These are phyloP conservation scores for Ceratocystis alfenasii DNA, from an alignment of 2,329 filamentous ascomycete species.

Conservation along the genomic window DNA sequence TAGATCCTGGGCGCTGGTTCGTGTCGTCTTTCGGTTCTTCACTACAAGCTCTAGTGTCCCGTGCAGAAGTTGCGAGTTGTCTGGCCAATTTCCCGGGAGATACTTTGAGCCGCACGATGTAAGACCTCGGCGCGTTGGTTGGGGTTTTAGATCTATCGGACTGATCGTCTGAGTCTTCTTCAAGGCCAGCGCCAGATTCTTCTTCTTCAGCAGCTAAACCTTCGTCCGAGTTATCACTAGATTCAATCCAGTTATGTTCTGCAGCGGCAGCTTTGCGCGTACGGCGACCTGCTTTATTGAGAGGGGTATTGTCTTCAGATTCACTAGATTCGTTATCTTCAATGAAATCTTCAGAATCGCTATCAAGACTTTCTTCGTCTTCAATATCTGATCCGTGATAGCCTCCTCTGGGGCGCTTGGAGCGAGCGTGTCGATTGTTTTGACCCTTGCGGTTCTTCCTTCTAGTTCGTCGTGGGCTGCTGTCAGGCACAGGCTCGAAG, in stretches of 20 bases:
- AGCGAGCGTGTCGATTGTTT: constrained; percentile 30
- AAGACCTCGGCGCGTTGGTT: constrained; percentile 21
- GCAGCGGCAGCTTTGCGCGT: constrained; percentile 37
- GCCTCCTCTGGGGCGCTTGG: constrained; percentile 31
- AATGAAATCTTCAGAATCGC: constrained; percentile 39
- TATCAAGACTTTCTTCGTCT: constrained; percentile 42
- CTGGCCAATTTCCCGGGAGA: constrained; percentile 26
- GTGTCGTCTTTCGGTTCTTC: constrained; percentile 45
- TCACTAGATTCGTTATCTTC: constrained; percentile 32
- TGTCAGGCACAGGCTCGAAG: constrained; percentile 44
- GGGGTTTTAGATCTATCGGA: constrained; percentile 26
- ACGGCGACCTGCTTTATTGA: constrained; percentile 38
- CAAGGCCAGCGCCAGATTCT: constrained; percentile 30
- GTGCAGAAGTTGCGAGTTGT: constrained; percentile 30
- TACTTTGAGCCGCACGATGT: constrained; percentile 37
- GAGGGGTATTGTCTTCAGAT: constrained; percentile 32
- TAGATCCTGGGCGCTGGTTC: constrained; percentile 48
- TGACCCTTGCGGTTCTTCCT: constrained; percentile 30
- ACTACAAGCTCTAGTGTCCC: constrained; percentile 42
- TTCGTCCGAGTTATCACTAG: constrained; percentile 19
- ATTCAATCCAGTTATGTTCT: constrained; percentile 20
- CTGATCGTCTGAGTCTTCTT: constrained; percentile 27
- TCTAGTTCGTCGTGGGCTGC: constrained; percentile 32
- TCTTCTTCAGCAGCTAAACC: constrained; percentile 36
- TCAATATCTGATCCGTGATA: constrained; percentile 53